Conservation (phyloP, 2,329 filamentous ascomycete species). For the Fusarium mangiferae region DNA sequence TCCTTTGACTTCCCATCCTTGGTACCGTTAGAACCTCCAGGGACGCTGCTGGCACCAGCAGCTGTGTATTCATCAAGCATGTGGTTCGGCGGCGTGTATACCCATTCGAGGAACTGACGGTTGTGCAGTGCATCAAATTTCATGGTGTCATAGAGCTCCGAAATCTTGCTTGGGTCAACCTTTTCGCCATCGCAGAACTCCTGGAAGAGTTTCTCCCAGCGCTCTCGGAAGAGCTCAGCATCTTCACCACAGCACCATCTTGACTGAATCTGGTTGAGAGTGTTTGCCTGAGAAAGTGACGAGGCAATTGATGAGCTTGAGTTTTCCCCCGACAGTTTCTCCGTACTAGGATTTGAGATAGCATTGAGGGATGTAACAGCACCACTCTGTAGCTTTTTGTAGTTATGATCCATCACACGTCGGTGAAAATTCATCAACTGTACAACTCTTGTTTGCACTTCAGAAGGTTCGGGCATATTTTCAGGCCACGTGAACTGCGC, state of each 20-base stretch:
- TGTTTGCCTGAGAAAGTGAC: conserved; percentile 69
- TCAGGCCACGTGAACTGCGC: conserved; percentile 98
- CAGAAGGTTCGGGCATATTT: conserved; percentile 92
- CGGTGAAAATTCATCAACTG: conserved; percentile 98
- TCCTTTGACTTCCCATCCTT: conserved; percentile 56
- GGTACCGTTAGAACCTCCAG: conserved; percentile 44
- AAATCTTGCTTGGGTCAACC: conserved; percentile 98
- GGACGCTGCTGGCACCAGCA: conserved; percentile 48
- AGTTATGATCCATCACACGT: conserved; percentile 94
- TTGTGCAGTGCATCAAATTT: conserved; percentile 99
- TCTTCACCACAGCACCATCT: conserved; percentile 98
- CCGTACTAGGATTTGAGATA: conserved; percentile 62
- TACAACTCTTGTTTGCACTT: conserved; percentile 91
- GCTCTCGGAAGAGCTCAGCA: conserved; percentile 90
- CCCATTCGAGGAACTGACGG: conserved; percentile 94
- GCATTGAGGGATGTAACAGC: conserved; percentile 71
- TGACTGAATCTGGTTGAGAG: conserved; percentile 79
- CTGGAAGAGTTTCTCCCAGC: conserved; percentile 97
- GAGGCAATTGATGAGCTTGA: conserved; percentile 57
- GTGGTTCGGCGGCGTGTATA: conserved; percentile 86
- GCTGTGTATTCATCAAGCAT: conserved; percentile 76
- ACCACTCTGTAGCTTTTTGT: conserved; percentile 77
- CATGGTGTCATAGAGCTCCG: conserved; percentile 98
- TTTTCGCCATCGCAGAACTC: conserved; percentile 98
- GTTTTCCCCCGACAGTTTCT: conserved; percentile 56